Evolutionary conservation across 495 filamentous ascomycete genomes (phyloP).

Genomic region (Melanomma pulvis-pyrius): DNA sequence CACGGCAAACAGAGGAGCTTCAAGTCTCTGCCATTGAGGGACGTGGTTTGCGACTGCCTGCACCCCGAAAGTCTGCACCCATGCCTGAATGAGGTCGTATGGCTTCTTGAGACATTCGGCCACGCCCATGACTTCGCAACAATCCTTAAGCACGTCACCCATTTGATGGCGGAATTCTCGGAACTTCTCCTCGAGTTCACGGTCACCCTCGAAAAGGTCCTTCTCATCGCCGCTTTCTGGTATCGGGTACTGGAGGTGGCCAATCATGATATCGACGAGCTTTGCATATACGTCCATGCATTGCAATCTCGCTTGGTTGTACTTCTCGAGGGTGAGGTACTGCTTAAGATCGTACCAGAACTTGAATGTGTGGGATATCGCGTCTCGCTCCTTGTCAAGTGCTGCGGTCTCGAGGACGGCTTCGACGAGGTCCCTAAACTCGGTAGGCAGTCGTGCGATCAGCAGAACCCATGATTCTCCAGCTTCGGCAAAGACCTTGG

Average conservation of each 20-base stretch:
- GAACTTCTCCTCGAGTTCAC: conserved; percentile 96
- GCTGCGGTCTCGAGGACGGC: conserved; percentile 87
- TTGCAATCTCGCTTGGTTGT: conserved; percentile 74
- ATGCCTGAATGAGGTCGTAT: conserved; percentile 77
- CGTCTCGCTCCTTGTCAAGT: conserved; percentile 83
- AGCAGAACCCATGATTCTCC: conserved; percentile 92
- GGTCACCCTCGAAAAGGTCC: conserved; percentile 93
- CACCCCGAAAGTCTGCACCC: conserved; percentile 79
- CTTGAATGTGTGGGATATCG: conserved; percentile 85
- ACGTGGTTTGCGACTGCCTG: conserved; percentile 73
- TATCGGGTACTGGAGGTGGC: conserved; percentile 86
- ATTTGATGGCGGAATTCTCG: conserved; percentile 94
- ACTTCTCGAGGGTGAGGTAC: conserved; percentile 86
- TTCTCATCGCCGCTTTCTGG: conserved; percentile 70
- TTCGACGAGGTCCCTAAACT: conserved; percentile 87
- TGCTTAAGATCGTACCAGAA: conserved; percentile 99
- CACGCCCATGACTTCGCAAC: conserved; percentile 92
- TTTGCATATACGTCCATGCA: conserved; percentile 79
- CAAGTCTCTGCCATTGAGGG: conserved; percentile 94
- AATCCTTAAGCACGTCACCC: conserved; percentile 97
- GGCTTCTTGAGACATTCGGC: conserved; percentile 88
- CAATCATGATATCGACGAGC: conserved; percentile 90
- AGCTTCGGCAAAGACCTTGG: conserved; percentile 87
- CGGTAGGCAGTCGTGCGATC: conserved; percentile 76
- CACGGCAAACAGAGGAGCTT: conserved; percentile 93